Evolutionary conservation across 306 rosid species (phyloP).

Genomic region (Nissolia schottii): DNA sequence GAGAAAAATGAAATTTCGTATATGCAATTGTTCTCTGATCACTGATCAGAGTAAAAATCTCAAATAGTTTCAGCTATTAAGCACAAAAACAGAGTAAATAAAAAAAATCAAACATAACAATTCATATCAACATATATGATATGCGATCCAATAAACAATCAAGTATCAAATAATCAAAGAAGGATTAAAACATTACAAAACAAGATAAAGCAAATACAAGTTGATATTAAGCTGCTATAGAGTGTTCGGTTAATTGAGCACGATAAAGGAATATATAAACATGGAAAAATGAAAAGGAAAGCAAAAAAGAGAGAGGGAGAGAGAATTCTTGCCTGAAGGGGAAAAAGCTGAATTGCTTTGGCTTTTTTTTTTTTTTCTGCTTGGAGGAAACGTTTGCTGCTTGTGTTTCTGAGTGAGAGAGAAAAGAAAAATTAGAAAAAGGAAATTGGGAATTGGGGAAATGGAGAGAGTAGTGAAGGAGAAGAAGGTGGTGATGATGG

Average conservation of each 20-base stretch:
- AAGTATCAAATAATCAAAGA: not conserved
- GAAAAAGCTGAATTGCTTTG: constrained; percentile 28
- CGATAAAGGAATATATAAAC: not conserved
- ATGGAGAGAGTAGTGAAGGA: not conserved
- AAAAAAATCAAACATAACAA: not conserved
- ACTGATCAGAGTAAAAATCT: constrained; percentile 2
- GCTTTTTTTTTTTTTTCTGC: too few relatives aligned
- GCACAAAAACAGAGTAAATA: not conserved
- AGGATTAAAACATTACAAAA: constrained; percentile 8
- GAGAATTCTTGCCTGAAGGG: constrained; percentile 43
- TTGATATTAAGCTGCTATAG: not conserved
- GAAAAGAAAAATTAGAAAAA: not conserved
- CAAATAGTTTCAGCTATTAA: not conserved
- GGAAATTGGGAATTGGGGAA: not conserved
- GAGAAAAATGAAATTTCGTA: not conserved
- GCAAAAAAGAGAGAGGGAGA: not conserved
- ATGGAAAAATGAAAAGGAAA: not conserved
- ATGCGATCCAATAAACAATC: constrained; percentile 14
- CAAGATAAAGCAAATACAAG: not conserved
- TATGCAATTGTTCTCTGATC: not conserved
- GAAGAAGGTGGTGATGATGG: not conserved
- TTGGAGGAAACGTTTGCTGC: constrained; percentile 17
- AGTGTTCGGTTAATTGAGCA: not conserved
- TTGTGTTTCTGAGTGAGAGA: not conserved
- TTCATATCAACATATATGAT: not conserved